These are phyloP conservation scores for Aspergillus clavatus DNA, from an alignment of 2,329 filamentous ascomycete genomes.

Conservation along the genomic window DNA sequence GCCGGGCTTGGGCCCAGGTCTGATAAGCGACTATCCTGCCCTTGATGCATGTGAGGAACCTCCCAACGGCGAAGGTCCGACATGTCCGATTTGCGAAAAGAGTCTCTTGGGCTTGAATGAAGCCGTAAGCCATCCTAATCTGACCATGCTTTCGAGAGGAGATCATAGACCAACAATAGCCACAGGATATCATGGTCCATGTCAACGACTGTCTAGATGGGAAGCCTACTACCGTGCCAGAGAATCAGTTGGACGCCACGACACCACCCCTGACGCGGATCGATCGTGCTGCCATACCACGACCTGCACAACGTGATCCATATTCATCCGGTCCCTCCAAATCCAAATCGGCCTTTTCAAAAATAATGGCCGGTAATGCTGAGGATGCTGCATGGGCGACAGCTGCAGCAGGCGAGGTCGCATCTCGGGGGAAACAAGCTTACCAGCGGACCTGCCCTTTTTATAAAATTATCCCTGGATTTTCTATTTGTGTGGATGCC, in stretches of 20 bases:
- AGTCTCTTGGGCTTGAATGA: slow-evolving; percentile 56
- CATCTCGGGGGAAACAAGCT: slow-evolving; percentile 76
- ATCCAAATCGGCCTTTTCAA: slow-evolving; percentile 73
- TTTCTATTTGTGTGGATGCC: slow-evolving; percentile 90
- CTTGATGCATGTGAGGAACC: slow-evolving; percentile 15
- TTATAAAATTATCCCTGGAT: slow-evolving; percentile 94
- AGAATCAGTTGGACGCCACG: slow-evolving; percentile 11
- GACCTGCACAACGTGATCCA: slow-evolving; percentile 76
- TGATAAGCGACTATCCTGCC: slow-evolving; percentile 20
- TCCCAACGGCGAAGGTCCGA: slow-evolving; percentile 21
- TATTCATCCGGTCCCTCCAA: slow-evolving; percentile 51
- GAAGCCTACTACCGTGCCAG: slow-evolving; percentile 56
- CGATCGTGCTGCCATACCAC: slow-evolving; percentile 63
- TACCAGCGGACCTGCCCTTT: slow-evolving; percentile 92
- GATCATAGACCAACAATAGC: slow-evolving; percentile 14
- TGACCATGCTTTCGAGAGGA: neutral
- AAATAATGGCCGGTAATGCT: slow-evolving; percentile 85
- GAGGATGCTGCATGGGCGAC: slow-evolving; percentile 87
- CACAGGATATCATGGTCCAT: slow-evolving; percentile 70
- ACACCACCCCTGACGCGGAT: slow-evolving; percentile 50
- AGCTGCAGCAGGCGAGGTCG: slow-evolving; percentile 73
- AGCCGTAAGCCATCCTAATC: slow-evolving; percentile 24
- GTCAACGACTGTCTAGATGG: slow-evolving; percentile 93
- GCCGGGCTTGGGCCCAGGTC: slow-evolving; percentile 18
- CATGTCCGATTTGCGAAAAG: slow-evolving; percentile 74